Base-by-base conservation (phyloP, 2,329 filamentous ascomycete species). In the Calonectria hawksworthii region DNA sequence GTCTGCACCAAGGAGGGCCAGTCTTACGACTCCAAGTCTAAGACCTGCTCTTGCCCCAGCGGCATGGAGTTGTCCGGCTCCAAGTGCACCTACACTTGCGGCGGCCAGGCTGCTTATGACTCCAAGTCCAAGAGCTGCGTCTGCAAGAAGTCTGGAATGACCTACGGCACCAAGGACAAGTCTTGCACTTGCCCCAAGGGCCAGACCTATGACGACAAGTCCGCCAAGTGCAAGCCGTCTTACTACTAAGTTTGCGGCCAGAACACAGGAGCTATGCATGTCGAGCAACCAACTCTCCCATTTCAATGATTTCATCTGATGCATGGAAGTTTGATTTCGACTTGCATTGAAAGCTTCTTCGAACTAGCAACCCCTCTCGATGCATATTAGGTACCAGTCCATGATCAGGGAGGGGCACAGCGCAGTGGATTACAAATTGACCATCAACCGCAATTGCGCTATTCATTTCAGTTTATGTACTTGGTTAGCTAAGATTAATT, bases 21-120 rank as follows among this genome's bases (percentile, higher is more conserved):
- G 67, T 26, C 38, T 21, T 69, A 56, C 30, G 59, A 69, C 66
- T 18, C 38, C 38, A 59, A 70, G 51, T 30, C 61, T 21, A 74
- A 76, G 70, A 69, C 71, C 23, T 79, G 77, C n/a, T 73, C 54
- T 18, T 78, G 77, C 47, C 63, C 63, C 63, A 26, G 28, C 16
- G 63, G 63, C 23, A 38, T 28, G 63, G 44, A 13, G 64, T 78
- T 26, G 26, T 28, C 51, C 26, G 51, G 51, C 26, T 54, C 30
- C 26, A 54, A 32, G 26, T 54, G 51, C 14, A 32, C 23, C 14
- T 54, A 54, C 51, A 54, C 23, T 28, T 54, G 51, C 30, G 51
- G 51, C 13, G 32, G 10, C 26, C 23, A 54, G 14, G 51, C 51
- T 54, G 3, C 18, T n/a, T 54, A 54, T 5, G 23, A 54, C 13